Evolutionary conservation across 139 green algal genomes (phyloP), one percentile per base, ranked within the genome.

Genomic region (Chlamydomonas asymmetrica): DNA sequence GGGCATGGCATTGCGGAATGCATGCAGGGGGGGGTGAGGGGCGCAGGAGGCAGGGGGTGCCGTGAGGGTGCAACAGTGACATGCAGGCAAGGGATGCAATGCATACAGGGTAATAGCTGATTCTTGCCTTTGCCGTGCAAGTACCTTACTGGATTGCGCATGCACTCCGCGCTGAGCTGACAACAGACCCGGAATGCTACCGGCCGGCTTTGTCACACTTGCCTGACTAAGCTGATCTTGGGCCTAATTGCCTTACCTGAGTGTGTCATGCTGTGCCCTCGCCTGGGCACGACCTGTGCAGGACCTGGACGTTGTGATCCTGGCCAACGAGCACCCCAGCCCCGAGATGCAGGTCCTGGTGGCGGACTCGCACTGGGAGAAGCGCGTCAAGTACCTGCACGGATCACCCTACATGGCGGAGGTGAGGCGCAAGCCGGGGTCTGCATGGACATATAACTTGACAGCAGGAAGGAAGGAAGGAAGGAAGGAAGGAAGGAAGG

Each of bases 301-400:
- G 75, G 66, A 81, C 56, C 64, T 81, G 57, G 56, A 81, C 23
- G 9, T 75, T 6, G 45, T 80, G 34, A 25, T 80, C 18, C 38
- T 80, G 73, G 43, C 38, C 5, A 37, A 63, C 1, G 1, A 23
- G 6, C 52, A 72, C 27, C 54, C 74, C 6, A 56, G 40, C n/a
- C 65, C 54, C 23, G 4, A 69, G 41, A 48, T 81, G 31, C 29
- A 54, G 40, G 49, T 81, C 52, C 56, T 66, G 0, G 35, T 77
- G 40, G 56, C 49, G 35, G 40, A 63, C 41, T 2, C 23, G 4
- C 23, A 39, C 16, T 77, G 71, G 71, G 71, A 77, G 71, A 40
- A 41, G 27, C n/a, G 57, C 10, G 23, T 81, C 23, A 65, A 63
- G n/a, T 81, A 81, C 75, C 75, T 81, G 2, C 43, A 81, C 56